Evolutionary conservation across 805 yeast genomes (phyloP).

Genomic region (Candida nitratophila): DNA sequence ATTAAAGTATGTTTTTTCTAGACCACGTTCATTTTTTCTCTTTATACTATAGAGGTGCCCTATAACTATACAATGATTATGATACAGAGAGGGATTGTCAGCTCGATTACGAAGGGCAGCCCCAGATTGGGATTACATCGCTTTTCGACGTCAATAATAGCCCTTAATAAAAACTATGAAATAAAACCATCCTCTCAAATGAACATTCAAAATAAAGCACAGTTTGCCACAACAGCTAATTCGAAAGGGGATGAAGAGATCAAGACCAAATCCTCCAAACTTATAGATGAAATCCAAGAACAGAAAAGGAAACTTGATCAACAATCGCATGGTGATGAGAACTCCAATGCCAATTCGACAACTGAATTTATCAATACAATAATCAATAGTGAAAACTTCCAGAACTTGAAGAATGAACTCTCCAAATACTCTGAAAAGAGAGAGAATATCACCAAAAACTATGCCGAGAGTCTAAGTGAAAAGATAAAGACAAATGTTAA

Average conservation of each 20-base stretch:
- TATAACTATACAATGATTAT: too few relatives aligned
- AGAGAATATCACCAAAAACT: slow-evolving; percentile 18
- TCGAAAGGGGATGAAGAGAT: background rate
- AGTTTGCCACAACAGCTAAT: background rate
- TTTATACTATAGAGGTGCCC: too few relatives aligned
- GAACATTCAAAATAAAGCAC: background rate
- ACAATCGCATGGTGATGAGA: background rate
- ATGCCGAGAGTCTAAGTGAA: slow-evolving; percentile 33
- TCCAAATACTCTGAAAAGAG: slow-evolving; percentile 19
- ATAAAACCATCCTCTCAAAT: background rate
- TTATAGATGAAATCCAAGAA: slow-evolving; percentile 13
- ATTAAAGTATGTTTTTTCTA: too few relatives aligned
- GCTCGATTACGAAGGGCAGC: too few relatives aligned
- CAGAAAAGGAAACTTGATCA: slow-evolving; percentile 4
- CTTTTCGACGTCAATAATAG: too few relatives aligned
- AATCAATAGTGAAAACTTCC: slow-evolving; percentile 26
- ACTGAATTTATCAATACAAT: slow-evolving; percentile 19
- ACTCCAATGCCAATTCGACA: background rate
- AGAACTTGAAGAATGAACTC: slow-evolving; percentile 24
- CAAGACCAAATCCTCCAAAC: slow-evolving; percentile 7
- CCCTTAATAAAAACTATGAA: background rate
- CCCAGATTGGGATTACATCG: too few relatives aligned
- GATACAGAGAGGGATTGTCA: too few relatives aligned
- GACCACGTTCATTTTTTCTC: too few relatives aligned
- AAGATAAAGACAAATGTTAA: slow-evolving; percentile 42